Evolutionary conservation across 2,329 filamentous ascomycete species (phyloP).

Genomic region (Colletotrichum simmondsii): DNA sequence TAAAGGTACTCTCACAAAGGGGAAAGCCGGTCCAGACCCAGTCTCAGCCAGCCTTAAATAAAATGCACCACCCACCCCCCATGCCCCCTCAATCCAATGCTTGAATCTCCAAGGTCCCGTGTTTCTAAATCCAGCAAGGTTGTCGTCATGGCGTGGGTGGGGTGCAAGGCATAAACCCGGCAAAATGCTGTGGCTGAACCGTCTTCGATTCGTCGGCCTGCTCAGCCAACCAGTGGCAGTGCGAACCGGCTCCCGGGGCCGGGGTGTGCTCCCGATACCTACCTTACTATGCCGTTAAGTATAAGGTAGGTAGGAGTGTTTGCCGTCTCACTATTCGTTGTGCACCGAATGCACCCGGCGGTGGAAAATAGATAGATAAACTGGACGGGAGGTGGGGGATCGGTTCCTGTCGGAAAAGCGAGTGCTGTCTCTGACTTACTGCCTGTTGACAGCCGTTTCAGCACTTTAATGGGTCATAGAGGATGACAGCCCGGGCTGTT

Average conservation of each 20-base stretch:
- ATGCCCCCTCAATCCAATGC: neutral
- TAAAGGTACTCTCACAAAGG: neutral
- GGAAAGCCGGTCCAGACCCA: conserved; percentile 21
- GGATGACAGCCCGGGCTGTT: conserved; percentile 9
- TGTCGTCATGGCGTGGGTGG: conserved; percentile 32
- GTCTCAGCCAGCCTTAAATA: conserved; percentile 24
- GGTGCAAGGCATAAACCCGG: neutral
- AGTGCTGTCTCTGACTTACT: neutral
- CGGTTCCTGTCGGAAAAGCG: neutral
- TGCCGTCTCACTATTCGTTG: neutral
- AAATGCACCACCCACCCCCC: neutral
- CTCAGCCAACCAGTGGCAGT: conserved; percentile 23
- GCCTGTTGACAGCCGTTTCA: neutral
- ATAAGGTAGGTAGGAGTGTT: neutral
- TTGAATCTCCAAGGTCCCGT: conserved; percentile 26
- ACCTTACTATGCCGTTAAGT: neutral
- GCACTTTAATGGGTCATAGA: neutral
- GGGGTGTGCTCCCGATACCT: neutral
- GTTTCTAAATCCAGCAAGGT: conserved; percentile 25
- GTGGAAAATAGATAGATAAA: neutral
- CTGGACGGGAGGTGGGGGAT: conserved; percentile 6
- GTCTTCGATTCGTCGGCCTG: conserved; percentile 17
- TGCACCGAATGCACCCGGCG: too few species aligned
- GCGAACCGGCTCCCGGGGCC: neutral
- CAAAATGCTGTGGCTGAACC: conserved; percentile 13